Base-by-base conservation (phyloP, 2,329 filamentous ascomycete genomes). In the Fusarium neocosmosporiellum region DNA sequence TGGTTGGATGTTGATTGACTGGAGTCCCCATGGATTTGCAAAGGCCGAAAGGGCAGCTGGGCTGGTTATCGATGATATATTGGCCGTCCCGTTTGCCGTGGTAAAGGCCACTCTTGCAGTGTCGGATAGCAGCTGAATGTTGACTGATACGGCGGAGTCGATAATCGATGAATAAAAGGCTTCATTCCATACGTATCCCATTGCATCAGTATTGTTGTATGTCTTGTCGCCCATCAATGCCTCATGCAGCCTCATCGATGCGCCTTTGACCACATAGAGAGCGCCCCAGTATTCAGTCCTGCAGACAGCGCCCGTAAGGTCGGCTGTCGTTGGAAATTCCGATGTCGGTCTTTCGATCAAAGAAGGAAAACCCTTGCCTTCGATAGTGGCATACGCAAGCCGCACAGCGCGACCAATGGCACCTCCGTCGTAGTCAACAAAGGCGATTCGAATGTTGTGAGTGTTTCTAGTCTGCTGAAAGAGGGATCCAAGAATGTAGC, bases 391-490 rank as follows among this genome's bases (percentile, higher is more conserved):
- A 53, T 77, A 77, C 10, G 75, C 73, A 34, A 54, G 24, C 14
- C 71, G 65, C 46, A 77, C 75, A 24, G 75, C 70, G 9, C 68
- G 46, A 0, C 75, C 75, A 14, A 77, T 68, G 54, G 73, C 62
- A 14, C 72, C 70, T 43, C 73, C 70, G 54, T 77, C 75, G 39
- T 77, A 77, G 36, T 77, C 75, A 37, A 77, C 72, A 54, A 71
- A 77, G n/a, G 72, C 46, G n/a, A 77, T 41, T 2, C 39, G 53
- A 8, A 76, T 36, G 14, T 70, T 74, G 46, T 74, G 59, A 10
- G 43, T 67, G 29, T 72, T 72, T 43, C 58, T 63, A 0, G 63
- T 67, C 46, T 77, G 70, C 46, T 67, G 73, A 29, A 64, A 77
- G 20, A 77, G 34, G 6, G 75, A 60, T 5, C 75, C 75, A 34